Evolutionary conservation across 768 basidiomycete species (phyloP).

Genomic region (Gyrodon lividus): DNA sequence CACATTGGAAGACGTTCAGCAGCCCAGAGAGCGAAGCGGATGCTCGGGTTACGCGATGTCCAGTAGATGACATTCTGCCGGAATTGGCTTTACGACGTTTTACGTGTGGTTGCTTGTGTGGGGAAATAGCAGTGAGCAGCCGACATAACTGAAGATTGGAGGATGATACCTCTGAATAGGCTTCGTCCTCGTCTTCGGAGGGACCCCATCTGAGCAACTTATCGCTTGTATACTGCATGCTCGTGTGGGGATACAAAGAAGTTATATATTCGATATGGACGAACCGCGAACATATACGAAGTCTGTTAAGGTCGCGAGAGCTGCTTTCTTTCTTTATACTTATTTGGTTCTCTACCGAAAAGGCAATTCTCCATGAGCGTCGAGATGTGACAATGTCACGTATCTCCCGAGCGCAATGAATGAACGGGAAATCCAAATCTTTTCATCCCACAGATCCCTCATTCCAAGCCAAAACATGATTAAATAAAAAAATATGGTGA

Average conservation of each 20-base stretch:
- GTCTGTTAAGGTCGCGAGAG: too few relatives aligned
- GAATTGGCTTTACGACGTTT: conserved; percentile 30
- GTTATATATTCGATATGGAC: neutral
- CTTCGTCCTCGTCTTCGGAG: conserved; percentile 22
- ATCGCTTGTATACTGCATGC: neutral
- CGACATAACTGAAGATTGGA: neutral
- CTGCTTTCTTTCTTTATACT: too few relatives aligned
- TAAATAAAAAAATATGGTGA: neutral
- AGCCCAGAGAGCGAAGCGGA: conserved; percentile 18
- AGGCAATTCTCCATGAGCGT: too few relatives aligned
- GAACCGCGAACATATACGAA: neutral
- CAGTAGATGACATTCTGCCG: conserved; percentile 10
- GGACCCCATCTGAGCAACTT: conserved; percentile 2
- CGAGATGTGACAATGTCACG: too few relatives aligned
- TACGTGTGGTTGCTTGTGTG: conserved; percentile 14
- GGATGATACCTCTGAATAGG: conserved; percentile 19
- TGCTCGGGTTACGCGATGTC: conserved; percentile 15
- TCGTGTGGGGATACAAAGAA: neutral
- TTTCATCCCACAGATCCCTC: too few relatives aligned
- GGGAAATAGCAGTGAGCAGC: neutral
- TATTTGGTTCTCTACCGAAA: too few relatives aligned
- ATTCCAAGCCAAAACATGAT: neutral
- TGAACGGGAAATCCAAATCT: too few relatives aligned
- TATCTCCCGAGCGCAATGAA: neutral
- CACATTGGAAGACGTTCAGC: conserved; percentile 18